Conservation (phyloP, 305 asterid genomes). For the Fraxinus sp. region DNA sequence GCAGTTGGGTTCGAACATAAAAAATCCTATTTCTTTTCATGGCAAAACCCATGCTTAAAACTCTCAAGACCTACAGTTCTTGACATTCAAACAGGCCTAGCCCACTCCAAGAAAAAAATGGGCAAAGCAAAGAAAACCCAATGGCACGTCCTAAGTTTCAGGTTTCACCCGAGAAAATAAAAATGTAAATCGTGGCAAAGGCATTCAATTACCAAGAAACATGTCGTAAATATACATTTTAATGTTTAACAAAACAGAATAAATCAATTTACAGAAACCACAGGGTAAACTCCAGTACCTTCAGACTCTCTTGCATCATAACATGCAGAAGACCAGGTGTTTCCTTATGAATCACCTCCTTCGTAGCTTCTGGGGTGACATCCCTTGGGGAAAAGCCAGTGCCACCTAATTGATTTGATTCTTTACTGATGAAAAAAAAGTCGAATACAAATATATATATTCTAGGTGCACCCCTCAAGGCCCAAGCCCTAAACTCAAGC, state of each 20-base stretch:
- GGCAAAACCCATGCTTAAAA: neutral
- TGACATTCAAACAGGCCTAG: neutral
- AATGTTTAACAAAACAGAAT: neutral
- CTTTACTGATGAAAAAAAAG: conserved; percentile 18
- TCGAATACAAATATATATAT: conserved; percentile 2
- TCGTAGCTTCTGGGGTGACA: conserved; percentile 97
- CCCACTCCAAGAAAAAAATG: neutral
- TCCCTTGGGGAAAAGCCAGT: conserved; percentile 94
- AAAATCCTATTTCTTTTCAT: neutral
- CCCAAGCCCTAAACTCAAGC: neutral
- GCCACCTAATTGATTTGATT: conserved; percentile 61
- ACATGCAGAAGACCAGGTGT: conserved; percentile 87
- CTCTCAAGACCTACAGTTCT: neutral
- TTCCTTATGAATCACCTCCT: conserved; percentile 72
- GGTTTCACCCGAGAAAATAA: neutral
- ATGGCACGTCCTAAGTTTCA: neutral
- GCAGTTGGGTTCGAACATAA: neutral
- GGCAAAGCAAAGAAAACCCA: neutral
- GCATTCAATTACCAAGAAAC: neutral
- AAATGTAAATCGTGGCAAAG: neutral
- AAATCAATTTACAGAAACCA: neutral
- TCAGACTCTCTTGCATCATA: conserved; percentile 92
- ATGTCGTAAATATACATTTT: neutral
- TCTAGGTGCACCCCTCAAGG: neutral
- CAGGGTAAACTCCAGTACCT: conserved; percentile 42